Evolutionary conservation across 2,329 filamentous ascomycete species (phyloP).

Genomic region (Rhinocladiella mackenziei): DNA sequence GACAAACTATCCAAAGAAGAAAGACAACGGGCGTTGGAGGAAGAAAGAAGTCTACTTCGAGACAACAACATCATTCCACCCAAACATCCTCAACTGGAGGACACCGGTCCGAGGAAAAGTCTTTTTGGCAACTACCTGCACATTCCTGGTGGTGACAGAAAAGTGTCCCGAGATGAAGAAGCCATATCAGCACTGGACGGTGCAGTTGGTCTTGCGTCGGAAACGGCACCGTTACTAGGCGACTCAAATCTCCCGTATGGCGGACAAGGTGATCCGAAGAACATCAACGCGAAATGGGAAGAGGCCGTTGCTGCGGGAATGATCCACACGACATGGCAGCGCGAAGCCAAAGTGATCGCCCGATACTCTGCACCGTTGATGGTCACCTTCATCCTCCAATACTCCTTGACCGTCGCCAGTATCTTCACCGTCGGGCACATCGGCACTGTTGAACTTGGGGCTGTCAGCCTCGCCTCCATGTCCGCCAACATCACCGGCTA

Average conservation of each 20-base stretch:
- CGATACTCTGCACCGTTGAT: constrained; percentile 68
- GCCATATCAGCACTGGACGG: constrained; percentile 17
- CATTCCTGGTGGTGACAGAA: constrained; percentile 25
- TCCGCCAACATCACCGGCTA: constrained; percentile 74
- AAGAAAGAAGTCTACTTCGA: constrained; percentile 55
- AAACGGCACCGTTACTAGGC: constrained; percentile 49
- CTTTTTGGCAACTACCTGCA: constrained; percentile 17
- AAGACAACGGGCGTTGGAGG: constrained; percentile 50
- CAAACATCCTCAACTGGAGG: constrained; percentile 40
- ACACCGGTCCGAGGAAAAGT: constrained; percentile 21
- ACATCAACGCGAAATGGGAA: constrained; percentile 73
- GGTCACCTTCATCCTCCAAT: constrained; percentile 72
- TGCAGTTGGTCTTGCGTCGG: constrained; percentile 33
- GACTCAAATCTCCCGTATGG: constrained; percentile 42
- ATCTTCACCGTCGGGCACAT: constrained; percentile 74
- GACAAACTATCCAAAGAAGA: constrained; percentile 51
- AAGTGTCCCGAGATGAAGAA: constrained; percentile 30
- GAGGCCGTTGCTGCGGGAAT: constrained; percentile 75
- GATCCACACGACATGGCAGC: constrained; percentile 86
- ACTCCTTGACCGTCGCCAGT: constrained; percentile 76
- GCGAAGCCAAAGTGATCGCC: constrained; percentile 76
- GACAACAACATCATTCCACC: constrained; percentile 58
- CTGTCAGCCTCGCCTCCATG: constrained; percentile 69
- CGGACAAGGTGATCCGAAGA: constrained; percentile 50
- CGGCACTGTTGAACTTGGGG: constrained; percentile 65